These are phyloP conservation scores for Tetracladium maxilliforme DNA, from an alignment of 2,329 filamentous ascomycete species.

Conservation along the genomic window DNA sequence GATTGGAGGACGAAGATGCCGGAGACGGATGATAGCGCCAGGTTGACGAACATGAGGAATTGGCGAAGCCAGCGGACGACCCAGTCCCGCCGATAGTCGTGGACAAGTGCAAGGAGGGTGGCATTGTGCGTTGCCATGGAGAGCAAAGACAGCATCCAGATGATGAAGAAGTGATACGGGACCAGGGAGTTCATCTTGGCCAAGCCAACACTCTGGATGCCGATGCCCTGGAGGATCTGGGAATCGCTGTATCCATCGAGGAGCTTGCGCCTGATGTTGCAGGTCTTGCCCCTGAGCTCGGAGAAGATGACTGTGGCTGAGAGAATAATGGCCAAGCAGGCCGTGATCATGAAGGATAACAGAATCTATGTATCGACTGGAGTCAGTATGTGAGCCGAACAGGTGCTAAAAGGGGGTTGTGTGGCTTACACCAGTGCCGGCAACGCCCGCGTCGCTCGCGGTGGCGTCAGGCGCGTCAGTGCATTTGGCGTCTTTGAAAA, in stretches of 20 bases:
- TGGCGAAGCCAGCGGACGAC: constrained; percentile 52
- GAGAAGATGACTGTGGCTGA: constrained; percentile 40
- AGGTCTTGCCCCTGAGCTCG: constrained; percentile 29
- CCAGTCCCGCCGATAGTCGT: constrained; percentile 52
- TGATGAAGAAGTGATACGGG: constrained; percentile 56
- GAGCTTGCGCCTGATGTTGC: constrained; percentile 44
- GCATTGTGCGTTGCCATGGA: constrained; percentile 52
- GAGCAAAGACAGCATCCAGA: constrained; percentile 52
- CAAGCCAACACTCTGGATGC: constrained; percentile 49
- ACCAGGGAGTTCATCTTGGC: constrained; percentile 42
- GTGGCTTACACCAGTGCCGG: constrained; percentile 35
- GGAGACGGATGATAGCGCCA: constrained; percentile 39
- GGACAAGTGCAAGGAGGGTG: constrained; percentile 47
- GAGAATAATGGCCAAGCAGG: constrained; percentile 37
- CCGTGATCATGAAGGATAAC: constrained; percentile 52
- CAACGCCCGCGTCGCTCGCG: constrained; percentile 39
- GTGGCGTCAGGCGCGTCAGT: constrained; percentile 24
- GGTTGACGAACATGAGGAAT: constrained; percentile 49
- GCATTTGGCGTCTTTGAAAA: constrained; percentile 26
- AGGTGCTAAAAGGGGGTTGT: neutral
- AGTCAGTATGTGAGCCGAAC: constrained; percentile 1
- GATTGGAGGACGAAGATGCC: constrained; percentile 41
- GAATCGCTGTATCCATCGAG: constrained; percentile 53
- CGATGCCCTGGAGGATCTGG: constrained; percentile 54
- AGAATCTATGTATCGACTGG: constrained; percentile 37